phyloP scores from a whole-genome alignment of 2,329 filamentous ascomycete genomes.

The Diaporthe sp. region DNA sequence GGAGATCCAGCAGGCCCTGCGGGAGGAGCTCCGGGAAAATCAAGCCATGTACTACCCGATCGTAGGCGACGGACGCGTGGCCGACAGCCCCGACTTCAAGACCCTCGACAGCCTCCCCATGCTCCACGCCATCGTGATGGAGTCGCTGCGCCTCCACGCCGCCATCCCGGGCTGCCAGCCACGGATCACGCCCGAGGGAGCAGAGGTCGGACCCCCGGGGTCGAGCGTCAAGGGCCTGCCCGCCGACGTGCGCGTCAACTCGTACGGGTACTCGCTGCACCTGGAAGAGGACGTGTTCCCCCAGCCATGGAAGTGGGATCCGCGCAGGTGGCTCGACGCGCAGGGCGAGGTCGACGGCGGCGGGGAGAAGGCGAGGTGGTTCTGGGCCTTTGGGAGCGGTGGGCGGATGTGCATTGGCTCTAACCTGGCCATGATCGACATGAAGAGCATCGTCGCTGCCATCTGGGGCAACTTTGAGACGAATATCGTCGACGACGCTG shows the following conservation, averaged over 20 bases:
- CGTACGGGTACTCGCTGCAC: slow-evolving; percentile 69
- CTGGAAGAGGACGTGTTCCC: slow-evolving; percentile 64
- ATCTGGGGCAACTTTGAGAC: slow-evolving; percentile 16
- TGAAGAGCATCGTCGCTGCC: slow-evolving; percentile 22
- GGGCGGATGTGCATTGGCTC: slow-evolving; percentile 78
- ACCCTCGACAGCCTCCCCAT: slow-evolving; percentile 64
- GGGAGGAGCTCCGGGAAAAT: slow-evolving; percentile 47
- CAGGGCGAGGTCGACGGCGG: not conserved
- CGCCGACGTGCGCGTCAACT: slow-evolving; percentile 64
- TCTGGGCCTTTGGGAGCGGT: slow-evolving; percentile 78
- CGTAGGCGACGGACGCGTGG: slow-evolving; percentile 47
- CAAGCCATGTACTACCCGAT: not conserved
- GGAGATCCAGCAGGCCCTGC: slow-evolving; percentile 44
- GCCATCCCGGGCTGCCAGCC: slow-evolving; percentile 70
- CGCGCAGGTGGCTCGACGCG: slow-evolving; percentile 63
- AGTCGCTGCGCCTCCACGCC: slow-evolving; percentile 69
- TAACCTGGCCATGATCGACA: slow-evolving; percentile 69
- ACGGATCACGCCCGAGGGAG: slow-evolving; percentile 63
- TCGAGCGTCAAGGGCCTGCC: slow-evolving; percentile 56
- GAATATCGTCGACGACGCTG: not conserved
- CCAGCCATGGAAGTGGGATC: slow-evolving; percentile 64
- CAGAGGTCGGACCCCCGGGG: slow-evolving; percentile 54
- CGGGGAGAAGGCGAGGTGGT: slow-evolving; percentile 62
- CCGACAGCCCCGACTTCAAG: slow-evolving; percentile 53
- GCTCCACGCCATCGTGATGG: slow-evolving; percentile 70